Conservation (phyloP, 179 eudicot species). For the Actinidia polygama region DNA sequence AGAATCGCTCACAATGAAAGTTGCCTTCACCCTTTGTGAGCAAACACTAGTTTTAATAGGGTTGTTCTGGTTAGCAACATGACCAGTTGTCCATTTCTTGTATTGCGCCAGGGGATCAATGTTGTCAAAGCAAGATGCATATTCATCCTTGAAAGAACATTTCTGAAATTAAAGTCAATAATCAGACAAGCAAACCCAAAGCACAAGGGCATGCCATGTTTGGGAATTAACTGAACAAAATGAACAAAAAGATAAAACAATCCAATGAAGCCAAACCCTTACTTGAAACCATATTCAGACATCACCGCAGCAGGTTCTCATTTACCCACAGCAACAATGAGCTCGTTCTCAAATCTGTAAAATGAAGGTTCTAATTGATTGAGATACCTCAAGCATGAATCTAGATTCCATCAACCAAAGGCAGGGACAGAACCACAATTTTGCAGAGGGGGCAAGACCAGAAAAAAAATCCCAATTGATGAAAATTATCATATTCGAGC, state of each 20-base stretch:
- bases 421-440: too few relatives aligned
- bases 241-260: not conserved
- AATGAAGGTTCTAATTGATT: constrained; percentile 8
- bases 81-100: constrained; percentile 59
- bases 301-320: constrained; percentile 94
- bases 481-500: too few relatives aligned
- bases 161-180: constrained; percentile 44
- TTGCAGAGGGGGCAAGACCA: too few relatives aligned
- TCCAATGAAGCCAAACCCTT: constrained; percentile 31
- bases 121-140: constrained; percentile 82
- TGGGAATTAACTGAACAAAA: not conserved
- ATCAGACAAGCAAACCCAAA: constrained; percentile 6
- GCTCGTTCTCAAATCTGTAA: constrained; percentile 67
- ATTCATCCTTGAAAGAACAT: constrained; percentile 86
- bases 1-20: constrained; percentile 86
- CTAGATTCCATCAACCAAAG: constrained; percentile 5
- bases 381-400: not conserved
- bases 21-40: constrained; percentile 75
- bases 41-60: constrained; percentile 38
- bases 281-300: constrained; percentile 95
- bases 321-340: constrained; percentile 90
- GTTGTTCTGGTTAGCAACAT: constrained; percentile 30
- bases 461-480: too few relatives aligned
- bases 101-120: constrained; percentile 87
- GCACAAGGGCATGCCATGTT: constrained; percentile 16